Percentiles rank a stretch among this genome's conserved stretches.
Evolutionary conservation across 495 filamentous ascomycete genomes (phyloP).

Genomic region (Aspergillus carlsbadensis): DNA sequence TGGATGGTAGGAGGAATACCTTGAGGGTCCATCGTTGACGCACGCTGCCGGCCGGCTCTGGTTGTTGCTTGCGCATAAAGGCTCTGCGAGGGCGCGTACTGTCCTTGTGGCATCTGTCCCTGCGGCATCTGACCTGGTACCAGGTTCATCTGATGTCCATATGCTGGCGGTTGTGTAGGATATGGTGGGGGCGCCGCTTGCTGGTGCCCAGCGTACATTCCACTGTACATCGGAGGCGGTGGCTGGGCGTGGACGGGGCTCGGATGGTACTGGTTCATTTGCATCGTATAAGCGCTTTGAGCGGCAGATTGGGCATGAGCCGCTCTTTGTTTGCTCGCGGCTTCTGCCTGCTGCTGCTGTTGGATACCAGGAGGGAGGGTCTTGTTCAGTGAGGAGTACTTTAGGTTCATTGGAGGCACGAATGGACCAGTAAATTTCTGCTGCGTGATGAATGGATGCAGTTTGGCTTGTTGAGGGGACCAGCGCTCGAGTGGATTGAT

Average conservation of each 20-base stretch:
- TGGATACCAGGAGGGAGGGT: constrained; percentile 96
- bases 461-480: constrained; percentile 96
- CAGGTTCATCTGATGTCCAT: constrained; percentile 72
- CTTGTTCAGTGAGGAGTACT: constrained; percentile 75
- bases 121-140: constrained; percentile 70
- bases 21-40: constrained; percentile 93
- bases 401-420: constrained; percentile 95
- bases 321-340: constrained; percentile 81
- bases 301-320: constrained; percentile 59
- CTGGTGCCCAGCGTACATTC: constrained; percentile 73
- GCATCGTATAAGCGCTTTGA: constrained; percentile 56
- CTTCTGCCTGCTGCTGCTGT: constrained; percentile 93
- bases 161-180: constrained; percentile 63
- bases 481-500: constrained; percentile 97
- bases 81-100: constrained; percentile 67
- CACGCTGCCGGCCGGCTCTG: constrained; percentile 80
- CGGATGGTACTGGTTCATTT: constrained; percentile 56
- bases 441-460: constrained; percentile 99
- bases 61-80: constrained; percentile 86
- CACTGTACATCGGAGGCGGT: constrained; percentile 72
- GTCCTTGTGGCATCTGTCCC: constrained; percentile 67
- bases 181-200: constrained; percentile 85
- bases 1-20: constrained; percentile 90
- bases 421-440: constrained; percentile 96
- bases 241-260: constrained; percentile 46